Conservation (phyloP, 75 land plant species). For the Adiantum capillusveneris region DNA sequence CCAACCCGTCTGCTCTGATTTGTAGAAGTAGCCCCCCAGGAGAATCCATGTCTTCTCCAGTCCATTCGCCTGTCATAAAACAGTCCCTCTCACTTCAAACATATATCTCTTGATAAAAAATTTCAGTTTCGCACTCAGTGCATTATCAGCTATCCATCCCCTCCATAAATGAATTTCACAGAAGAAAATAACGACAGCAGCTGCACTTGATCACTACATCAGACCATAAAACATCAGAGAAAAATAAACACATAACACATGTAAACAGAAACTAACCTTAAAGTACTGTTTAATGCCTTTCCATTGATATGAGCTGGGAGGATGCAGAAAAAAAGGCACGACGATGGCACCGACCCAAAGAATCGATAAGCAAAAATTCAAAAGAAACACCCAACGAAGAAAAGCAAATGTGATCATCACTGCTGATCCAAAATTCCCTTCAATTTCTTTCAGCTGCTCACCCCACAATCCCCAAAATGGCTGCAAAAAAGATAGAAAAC, state of each 20-base stretch:
- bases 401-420: slow-evolving; percentile 35
- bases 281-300: not conserved
- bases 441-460: slow-evolving; percentile 19
- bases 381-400: slow-evolving; percentile 27
- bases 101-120: too few species aligned
- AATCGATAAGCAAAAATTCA: slow-evolving; percentile 9
- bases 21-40: slow-evolving; percentile 25
- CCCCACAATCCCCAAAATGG: slow-evolving; percentile 3
- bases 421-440: slow-evolving; percentile 33
- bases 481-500: slow-evolving; percentile 1
- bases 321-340: slow-evolving; percentile 19
- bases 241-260: not conserved
- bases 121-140: too few species aligned
- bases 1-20: slow-evolving; percentile 28
- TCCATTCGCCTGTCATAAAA: slow-evolving; percentile 12
- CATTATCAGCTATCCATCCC: too few species aligned
- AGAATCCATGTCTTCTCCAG: slow-evolving; percentile 22
- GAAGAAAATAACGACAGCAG: too few species aligned
- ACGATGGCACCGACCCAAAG: slow-evolving; percentile 20
- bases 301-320: slow-evolving; percentile 22
- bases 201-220: too few species aligned
- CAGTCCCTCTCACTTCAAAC: too few species aligned
- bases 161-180: too few species aligned
- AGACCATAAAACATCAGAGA: not conserved
- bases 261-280: not conserved